These are phyloP conservation scores for Mycocentrospora acerina DNA, from an alignment of 2,329 filamentous ascomycete species.

Conservation along the genomic window DNA sequence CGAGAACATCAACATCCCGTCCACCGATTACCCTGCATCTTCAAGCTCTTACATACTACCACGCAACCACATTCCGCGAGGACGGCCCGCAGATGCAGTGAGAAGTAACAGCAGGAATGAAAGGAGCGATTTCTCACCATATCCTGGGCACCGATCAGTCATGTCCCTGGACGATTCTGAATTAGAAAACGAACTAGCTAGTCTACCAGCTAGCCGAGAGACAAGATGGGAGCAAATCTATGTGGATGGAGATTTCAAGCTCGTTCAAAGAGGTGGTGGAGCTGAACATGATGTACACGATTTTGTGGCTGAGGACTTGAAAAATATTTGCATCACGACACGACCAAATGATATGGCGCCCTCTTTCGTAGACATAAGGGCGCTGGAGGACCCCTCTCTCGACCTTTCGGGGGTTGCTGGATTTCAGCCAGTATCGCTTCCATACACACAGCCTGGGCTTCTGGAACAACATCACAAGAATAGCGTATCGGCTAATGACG, in stretches of 20 bases:
- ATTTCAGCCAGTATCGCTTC: constrained; percentile 18
- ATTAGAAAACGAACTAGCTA: constrained; percentile 38
- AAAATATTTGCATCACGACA: constrained; percentile 40
- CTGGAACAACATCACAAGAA: constrained; percentile 8
- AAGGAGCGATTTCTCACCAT: constrained; percentile 40
- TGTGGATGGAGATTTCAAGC: constrained; percentile 41
- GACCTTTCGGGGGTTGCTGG: constrained; percentile 25
- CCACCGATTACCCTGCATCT: constrained; percentile 48
- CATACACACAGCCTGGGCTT: constrained; percentile 8
- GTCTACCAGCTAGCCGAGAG: constrained; percentile 37
- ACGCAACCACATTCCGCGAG: constrained; percentile 21
- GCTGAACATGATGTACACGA: constrained; percentile 33
- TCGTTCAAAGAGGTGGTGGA: constrained; percentile 35
- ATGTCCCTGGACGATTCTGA: constrained; percentile 44
- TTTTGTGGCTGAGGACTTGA: constrained; percentile 33
- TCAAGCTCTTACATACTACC: constrained; percentile 48
- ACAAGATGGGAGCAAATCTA: constrained; percentile 44
- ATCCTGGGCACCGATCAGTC: constrained; percentile 36
- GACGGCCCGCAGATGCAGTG: constrained; percentile 21
- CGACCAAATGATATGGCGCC: constrained; percentile 34
- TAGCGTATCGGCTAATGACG: constrained; percentile 18
- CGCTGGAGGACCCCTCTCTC: constrained; percentile 27
- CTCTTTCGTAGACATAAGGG: constrained; percentile 26
- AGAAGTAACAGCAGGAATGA: constrained; percentile 28
- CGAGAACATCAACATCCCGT: constrained; percentile 36